Evolutionary conservation across 768 basidiomycete genomes (phyloP).

Genomic region (Zangia roseola): DNA sequence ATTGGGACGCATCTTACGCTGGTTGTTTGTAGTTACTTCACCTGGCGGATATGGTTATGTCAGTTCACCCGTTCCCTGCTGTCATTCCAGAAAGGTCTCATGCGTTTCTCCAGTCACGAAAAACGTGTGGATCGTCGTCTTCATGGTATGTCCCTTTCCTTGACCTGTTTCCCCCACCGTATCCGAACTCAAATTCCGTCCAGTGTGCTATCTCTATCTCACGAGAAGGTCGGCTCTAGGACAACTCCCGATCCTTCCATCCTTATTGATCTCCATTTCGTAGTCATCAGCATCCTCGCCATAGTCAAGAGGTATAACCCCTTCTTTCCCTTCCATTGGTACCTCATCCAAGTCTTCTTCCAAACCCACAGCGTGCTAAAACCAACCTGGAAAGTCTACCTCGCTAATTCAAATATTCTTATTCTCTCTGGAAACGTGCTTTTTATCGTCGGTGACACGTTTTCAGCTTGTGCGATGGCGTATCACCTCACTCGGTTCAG

Average conservation of each 20-base stretch:
- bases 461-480: conserved; percentile 22
- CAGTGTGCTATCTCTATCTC: conserved; percentile 19
- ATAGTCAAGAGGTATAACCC: conserved; percentile 18
- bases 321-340: neutral
- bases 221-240: conserved; percentile 15
- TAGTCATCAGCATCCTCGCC: conserved; percentile 17
- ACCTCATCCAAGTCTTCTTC: neutral
- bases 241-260: neutral
- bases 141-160: conserved; percentile 20
- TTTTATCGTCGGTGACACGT: conserved; percentile 24
- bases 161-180: neutral
- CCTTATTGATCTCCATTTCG: neutral
- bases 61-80: neutral
- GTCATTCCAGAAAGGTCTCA: neutral
- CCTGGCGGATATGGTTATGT: conserved; percentile 31
- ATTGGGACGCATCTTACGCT: neutral
- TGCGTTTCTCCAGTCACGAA: conserved; percentile 11
- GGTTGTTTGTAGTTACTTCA: conserved; percentile 23
- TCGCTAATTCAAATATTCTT: neutral
- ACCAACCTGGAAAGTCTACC: conserved; percentile 13
- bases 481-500: conserved; percentile 20
- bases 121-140: conserved; percentile 10
- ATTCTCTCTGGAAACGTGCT: conserved; percentile 22
- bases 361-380: conserved; percentile 7
- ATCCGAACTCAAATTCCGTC: neutral